Base-by-base conservation (phyloP, 1,139 yeast species). In the Arxiozyma heterogenica region DNA sequence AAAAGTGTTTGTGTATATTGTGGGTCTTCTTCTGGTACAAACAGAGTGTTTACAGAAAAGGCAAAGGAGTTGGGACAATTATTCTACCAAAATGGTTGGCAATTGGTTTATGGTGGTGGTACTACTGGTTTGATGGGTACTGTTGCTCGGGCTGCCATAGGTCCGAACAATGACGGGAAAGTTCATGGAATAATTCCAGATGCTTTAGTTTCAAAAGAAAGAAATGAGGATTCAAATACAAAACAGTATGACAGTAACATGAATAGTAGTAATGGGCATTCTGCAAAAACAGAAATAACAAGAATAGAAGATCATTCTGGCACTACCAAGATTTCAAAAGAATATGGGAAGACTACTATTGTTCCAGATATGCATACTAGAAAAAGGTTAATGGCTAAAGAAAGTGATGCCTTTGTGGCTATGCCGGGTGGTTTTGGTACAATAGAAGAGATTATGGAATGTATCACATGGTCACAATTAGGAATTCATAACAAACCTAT, bases 341-440 rank as follows among this genome's bases (percentile, higher is more conserved):
- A 80, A 48, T 87, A 85, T 65, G 96, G 96, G 44, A 79, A 80
- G 63, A 86, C 95, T 18, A 84, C 91, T 0, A 75, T 89, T 62
- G 96, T 89, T 4, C 79, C 81, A 54, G 95, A 88, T 65, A 89
- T 89, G 96, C 96, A 89, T 71, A 85, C 95, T 3, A 79, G 96
- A 66, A 89, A 89, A 74, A 77, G 84, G 66, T 67, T 86, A 75
- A 89, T 89, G 96, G 95, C 91, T 20, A 79, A 81, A 65, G 90
- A 85, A 68, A 83, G 94, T n/a, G 82, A 83, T 61, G 95, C 94
- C 0, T 89, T 89, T 68, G 80, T 89, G 51, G 95, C 96, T 0
- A 75, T 89, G 72, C 96, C 96, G 20, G 96, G 96, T 57, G 96
- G 96, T 15, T 88, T 83, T 68, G 96, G 96, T 53, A 88, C 96